phyloP scores from a whole-genome alignment of 2,329 filamentous ascomycete genomes.

The Fusarium sp. region DNA sequence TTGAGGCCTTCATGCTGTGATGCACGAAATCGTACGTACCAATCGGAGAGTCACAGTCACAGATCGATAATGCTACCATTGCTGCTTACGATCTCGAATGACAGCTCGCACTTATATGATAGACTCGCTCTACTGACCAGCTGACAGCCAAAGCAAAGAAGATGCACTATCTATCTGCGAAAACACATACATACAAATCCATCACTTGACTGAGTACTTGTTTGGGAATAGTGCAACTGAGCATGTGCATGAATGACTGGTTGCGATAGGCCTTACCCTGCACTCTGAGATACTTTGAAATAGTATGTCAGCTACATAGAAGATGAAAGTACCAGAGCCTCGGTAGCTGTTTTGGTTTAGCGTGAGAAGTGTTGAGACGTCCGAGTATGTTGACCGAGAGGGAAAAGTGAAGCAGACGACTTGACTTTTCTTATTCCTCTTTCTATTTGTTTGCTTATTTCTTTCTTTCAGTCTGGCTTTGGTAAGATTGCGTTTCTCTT shows the following conservation, averaged over 20 bases:
- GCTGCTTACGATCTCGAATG: constrained; percentile 16
- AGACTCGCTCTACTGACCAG: not conserved
- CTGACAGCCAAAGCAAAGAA: constrained; percentile 2
- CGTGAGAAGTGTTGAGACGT: constrained; percentile 17
- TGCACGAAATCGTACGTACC: constrained; percentile 30
- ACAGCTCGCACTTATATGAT: constrained; percentile 16
- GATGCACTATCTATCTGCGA: not conserved
- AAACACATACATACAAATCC: not conserved
- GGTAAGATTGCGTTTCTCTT: not conserved
- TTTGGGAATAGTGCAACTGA: constrained; percentile 24
- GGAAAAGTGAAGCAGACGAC: constrained; percentile 21
- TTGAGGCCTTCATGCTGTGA: constrained; percentile 35
- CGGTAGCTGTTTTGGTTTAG: constrained; percentile 43
- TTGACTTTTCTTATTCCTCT: constrained; percentile 6
- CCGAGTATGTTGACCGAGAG: constrained; percentile 44
- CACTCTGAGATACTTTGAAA: constrained; percentile 4
- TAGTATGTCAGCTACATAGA: not conserved
- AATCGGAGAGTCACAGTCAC: constrained; percentile 17
- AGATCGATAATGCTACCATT: constrained; percentile 26
- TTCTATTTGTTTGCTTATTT: not conserved
- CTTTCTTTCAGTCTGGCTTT: not conserved
- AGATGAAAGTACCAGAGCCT: constrained; percentile 14
- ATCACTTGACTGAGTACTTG: constrained; percentile 26
- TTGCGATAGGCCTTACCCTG: constrained; percentile 24
- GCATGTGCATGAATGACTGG: constrained; percentile 42